phyloP scores from a whole-genome alignment of 805 yeast genomes.

The Sugiyamaella chiloensis region DNA sequence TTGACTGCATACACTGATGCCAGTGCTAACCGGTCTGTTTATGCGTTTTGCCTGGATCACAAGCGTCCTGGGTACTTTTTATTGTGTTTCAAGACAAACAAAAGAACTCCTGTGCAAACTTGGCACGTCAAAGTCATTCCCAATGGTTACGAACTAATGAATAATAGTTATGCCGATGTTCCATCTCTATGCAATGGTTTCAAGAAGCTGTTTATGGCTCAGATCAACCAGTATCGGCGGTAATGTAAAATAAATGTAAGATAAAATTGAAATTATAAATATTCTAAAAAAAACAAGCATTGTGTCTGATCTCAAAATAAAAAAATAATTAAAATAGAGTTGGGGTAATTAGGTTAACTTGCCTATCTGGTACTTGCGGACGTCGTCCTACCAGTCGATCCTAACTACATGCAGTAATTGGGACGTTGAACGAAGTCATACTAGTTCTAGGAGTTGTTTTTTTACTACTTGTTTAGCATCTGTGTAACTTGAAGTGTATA shows the following conservation, averaged over 20 bases:
- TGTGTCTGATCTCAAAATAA: no score
- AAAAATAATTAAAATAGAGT: no score
- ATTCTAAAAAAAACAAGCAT: not conserved
- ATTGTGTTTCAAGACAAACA: constrained; percentile 75
- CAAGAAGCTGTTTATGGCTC: constrained; percentile 50
- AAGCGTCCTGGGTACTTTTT: constrained; percentile 92
- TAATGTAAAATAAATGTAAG: not conserved
- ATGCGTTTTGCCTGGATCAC: constrained; percentile 87
- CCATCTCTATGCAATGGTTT: constrained; percentile 89
- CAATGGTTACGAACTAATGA: constrained; percentile 76
- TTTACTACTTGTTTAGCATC: no score
- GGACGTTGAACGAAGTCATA: no score
- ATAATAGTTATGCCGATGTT: constrained; percentile 85
- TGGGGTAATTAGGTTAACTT: no score
- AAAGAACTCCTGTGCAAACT: constrained; percentile 48
- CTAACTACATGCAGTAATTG: no score
- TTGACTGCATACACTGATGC: constrained; percentile 86
- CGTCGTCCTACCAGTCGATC: no score
- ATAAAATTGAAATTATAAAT: no score
- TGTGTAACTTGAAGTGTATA: not conserved
- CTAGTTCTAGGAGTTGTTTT: no score
- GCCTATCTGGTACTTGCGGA: no score
- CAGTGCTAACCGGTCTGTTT: constrained; percentile 83
- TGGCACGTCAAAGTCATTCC: constrained; percentile 93
- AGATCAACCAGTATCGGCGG: constrained; percentile 1